Conservation (phyloP, 2,329 filamentous ascomycete species). For the Ceratocystis lukuohia region DNA sequence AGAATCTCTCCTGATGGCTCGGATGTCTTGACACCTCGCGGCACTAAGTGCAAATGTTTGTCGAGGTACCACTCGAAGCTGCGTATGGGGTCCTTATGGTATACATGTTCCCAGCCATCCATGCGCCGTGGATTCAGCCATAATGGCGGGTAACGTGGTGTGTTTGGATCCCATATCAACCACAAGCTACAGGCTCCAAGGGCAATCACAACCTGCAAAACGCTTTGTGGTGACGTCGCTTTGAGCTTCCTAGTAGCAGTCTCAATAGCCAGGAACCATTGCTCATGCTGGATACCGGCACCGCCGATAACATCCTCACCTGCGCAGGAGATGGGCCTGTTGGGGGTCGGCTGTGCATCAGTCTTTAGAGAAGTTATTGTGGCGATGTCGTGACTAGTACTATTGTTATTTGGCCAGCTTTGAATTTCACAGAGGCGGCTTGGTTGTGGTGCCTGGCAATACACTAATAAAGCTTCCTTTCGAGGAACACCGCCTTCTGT, state of each 20-base stretch:
- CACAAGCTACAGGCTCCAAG: slow-evolving; percentile 3
- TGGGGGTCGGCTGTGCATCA: neutral
- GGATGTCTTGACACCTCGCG: neutral
- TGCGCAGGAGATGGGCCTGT: neutral
- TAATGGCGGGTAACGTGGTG: neutral
- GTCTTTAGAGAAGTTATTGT: neutral
- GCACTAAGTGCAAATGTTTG: slow-evolving; percentile 3
- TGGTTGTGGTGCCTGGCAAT: neutral
- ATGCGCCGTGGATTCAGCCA: slow-evolving; percentile 1
- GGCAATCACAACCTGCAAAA: neutral
- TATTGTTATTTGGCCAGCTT: neutral
- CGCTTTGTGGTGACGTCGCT: neutral
- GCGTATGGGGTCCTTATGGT: neutral
- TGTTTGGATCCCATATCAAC: slow-evolving; percentile 1
- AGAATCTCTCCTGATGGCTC: slow-evolving; percentile 3
- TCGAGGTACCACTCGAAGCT: slow-evolving; percentile 5
- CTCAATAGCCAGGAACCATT: neutral
- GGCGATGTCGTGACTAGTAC: neutral
- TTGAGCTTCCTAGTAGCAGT: neutral
- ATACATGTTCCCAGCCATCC: neutral
- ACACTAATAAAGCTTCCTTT: slow-evolving; percentile 4
- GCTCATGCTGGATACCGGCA: neutral
- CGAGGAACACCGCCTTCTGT: neutral
- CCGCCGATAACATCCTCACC: neutral
- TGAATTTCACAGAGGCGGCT: neutral